Evolutionary conservation across 805 yeast species (phyloP), one percentile per base, ranked within the genome.

Genomic region (Candida wancherniae): DNA sequence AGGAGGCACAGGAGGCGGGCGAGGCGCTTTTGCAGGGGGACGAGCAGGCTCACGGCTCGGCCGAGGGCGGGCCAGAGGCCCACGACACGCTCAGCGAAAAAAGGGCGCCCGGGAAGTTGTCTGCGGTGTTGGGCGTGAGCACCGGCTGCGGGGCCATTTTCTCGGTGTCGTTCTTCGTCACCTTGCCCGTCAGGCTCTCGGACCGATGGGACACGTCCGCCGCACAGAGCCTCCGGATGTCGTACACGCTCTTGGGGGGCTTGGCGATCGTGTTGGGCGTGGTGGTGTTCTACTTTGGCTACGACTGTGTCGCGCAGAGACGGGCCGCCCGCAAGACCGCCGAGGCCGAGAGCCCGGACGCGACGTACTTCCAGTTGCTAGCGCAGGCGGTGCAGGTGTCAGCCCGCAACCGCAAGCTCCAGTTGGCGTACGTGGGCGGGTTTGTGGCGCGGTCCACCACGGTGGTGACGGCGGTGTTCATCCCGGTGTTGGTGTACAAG

Each of bases 131-230:
- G 24, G 88, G 88, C 2, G 51, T 76, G 10, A 58, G 70, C 28
- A 66, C 82, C 11, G 86, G 86, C 0, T 48, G 75, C 11, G 87
- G 87, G 28, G 87, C 86, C 2, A 67, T 80, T 1, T 70, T 77
- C 37, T 67, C 84, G 0, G 84, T 78, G 1, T 48, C 71, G 1
- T 53, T 67, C 23, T 67, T 75, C 24, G 52, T 80, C 13, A 71
- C 84, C 9, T 53, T 80, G 13, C 85, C 86, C 0, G 66, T 72
- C 1, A 59, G 53, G 36, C 58, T 75, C 35, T 71, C 69, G 9
- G 68, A 75, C 10, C 21, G 15, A 8, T 37, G 38, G 11, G 68
- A 46, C 12, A 26, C 53, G 5, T 31, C 53, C n/a, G 36, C 70
- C 6, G 57, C 55, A 11, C 52, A 45, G 5, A 70, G 77, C 1